Evolutionary conservation across 139 green algal genomes (phyloP).

Genomic region (Trebouxia sp.): DNA sequence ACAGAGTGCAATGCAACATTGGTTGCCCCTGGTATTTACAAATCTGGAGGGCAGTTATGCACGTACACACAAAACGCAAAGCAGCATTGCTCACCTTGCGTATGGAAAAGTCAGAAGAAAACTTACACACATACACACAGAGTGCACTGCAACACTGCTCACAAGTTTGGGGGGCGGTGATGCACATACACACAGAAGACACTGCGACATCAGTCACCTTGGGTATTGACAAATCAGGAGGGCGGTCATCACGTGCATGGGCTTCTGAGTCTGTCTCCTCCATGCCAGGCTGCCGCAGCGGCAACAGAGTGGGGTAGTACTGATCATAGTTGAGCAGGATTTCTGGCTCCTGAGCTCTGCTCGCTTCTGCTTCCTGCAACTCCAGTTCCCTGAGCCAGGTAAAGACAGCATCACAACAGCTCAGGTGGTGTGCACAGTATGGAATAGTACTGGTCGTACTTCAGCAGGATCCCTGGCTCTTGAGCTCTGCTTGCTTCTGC

Average conservation of each 20-base stretch:
- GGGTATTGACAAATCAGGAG: no score
- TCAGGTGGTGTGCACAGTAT: no score
- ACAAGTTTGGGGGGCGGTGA: background rate
- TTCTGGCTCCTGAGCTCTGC: background rate
- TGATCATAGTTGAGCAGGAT: conserved; percentile 48
- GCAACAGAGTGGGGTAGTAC: conserved; percentile 63
- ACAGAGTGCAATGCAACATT: no score
- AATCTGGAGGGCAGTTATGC: no score
- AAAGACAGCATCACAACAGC: no score
- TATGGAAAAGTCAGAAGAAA: no score
- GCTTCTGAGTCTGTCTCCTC: conserved; percentile 27
- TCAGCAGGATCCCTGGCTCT: conserved; percentile 31
- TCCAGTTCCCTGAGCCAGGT: background rate
- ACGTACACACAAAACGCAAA: no score
- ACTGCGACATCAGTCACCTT: no score
- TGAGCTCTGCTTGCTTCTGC: background rate
- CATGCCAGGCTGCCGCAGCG: conserved; percentile 38
- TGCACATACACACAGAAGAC: background rate
- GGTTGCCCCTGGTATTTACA: no score
- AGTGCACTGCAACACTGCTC: background rate
- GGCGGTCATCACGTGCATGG: conserved; percentile 1
- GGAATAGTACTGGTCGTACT: conserved; percentile 61
- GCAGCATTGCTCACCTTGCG: no score
- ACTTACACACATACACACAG: background rate
- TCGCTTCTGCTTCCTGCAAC: background rate